phyloP scores from a whole-genome alignment of 2,329 filamentous ascomycete genomes.

The Coniochaeta sp. region DNA sequence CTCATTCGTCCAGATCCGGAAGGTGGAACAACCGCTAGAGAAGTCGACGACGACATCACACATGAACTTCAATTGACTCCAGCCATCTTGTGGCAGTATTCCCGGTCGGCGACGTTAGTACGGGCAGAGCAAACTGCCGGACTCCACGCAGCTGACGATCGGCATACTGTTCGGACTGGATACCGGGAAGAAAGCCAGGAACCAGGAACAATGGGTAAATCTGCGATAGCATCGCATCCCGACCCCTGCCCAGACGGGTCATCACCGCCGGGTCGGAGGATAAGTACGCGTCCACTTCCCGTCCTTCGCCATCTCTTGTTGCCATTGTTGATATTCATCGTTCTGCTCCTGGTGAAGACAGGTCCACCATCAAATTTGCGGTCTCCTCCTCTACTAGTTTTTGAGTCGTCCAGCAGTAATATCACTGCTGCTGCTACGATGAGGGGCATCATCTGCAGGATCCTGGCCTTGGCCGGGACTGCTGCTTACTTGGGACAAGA shows the following conservation, averaged over 20 bases:
- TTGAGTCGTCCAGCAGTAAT: background rate
- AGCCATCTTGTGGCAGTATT: background rate
- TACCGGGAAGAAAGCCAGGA: background rate
- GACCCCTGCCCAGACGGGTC: background rate
- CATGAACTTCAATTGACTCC: background rate
- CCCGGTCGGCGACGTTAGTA: background rate
- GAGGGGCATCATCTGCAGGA: background rate
- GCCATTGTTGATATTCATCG: background rate
- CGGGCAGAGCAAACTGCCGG: background rate
- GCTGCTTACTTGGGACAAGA: background rate
- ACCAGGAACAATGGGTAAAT: background rate
- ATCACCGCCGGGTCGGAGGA: background rate
- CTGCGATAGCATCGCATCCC: background rate
- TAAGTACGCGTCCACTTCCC: background rate
- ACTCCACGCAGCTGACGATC: background rate
- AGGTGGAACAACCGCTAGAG: background rate
- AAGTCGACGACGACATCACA: background rate
- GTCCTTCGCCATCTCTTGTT: background rate
- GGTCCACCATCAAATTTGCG: background rate
- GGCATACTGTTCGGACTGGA: background rate
- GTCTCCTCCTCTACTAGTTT: background rate
- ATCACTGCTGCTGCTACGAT: background rate
- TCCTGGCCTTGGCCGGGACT: background rate
- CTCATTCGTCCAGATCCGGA: background rate
- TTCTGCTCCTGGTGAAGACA: background rate